Conservation (phyloP, 2,329 filamentous ascomycete genomes). For the Colletotrichum sp. region DNA sequence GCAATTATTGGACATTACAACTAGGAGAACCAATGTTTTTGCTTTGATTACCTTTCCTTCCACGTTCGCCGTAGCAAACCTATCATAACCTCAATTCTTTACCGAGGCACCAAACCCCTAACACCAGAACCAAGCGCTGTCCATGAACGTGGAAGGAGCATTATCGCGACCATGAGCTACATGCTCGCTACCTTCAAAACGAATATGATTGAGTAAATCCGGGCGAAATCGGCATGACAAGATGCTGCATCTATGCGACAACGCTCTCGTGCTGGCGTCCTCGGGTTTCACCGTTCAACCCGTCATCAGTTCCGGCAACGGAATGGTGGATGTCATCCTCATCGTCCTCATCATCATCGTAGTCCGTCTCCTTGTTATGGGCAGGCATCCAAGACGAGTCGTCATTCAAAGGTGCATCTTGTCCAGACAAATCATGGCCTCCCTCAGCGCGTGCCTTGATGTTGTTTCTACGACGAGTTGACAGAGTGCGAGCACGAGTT, state of each 20-base stretch:
- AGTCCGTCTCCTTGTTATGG: constrained; percentile 61
- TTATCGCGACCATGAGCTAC: background rate
- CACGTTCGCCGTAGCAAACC: background rate
- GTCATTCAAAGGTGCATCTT: constrained; percentile 80
- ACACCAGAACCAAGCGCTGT: constrained; percentile 5
- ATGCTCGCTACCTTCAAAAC: background rate
- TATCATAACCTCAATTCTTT: background rate
- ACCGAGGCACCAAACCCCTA: background rate
- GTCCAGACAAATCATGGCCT: constrained; percentile 80
- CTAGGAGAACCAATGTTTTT: background rate
- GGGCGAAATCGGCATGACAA: background rate
- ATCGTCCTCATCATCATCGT: constrained; percentile 69
- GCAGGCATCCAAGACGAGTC: constrained; percentile 86
- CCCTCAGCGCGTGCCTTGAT: constrained; percentile 66
- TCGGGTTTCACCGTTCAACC: constrained; percentile 60
- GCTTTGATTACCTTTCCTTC: background rate
- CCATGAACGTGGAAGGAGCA: background rate
- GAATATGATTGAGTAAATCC: background rate
- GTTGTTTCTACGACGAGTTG: constrained; percentile 80
- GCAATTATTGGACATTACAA: background rate
- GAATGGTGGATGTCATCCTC: constrained; percentile 59
- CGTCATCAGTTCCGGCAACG: constrained; percentile 55
- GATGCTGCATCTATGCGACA: constrained; percentile 39
- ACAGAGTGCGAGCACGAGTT: constrained; percentile 84
- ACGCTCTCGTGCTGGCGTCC: constrained; percentile 60